phyloP scores from a whole-genome alignment of 441 rosid genomes.

The Jatropha multifida region DNA sequence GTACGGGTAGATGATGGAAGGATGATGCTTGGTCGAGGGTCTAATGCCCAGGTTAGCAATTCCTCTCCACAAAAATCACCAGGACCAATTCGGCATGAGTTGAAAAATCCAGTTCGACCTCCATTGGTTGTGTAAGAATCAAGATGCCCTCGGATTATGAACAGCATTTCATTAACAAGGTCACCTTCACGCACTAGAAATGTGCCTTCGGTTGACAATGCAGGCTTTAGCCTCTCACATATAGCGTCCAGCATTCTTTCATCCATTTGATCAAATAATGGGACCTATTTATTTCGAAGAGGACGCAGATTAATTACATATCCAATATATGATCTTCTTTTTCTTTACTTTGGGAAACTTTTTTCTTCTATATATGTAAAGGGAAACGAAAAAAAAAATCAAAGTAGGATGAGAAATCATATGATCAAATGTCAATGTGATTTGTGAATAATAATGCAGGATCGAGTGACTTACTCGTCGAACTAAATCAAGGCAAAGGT shows the following conservation, averaged over 20 bases:
- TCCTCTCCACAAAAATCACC: conserved; percentile 95
- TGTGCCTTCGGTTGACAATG: conserved; percentile 60
- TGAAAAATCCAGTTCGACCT: conserved; percentile 81
- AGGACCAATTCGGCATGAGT: conserved; percentile 61
- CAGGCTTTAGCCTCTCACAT: conserved; percentile 73
- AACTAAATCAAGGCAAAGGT: conserved; percentile 82
- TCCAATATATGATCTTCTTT: neutral
- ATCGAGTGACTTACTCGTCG: conserved; percentile 55
- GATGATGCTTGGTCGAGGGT: conserved; percentile 46
- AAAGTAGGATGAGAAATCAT: neutral
- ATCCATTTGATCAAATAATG: conserved; percentile 84
- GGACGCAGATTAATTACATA: conserved; percentile 31
- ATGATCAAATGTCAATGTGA: neutral
- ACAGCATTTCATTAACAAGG: conserved; percentile 81
- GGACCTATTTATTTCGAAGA: conserved; percentile 24
- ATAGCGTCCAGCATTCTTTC: conserved; percentile 86
- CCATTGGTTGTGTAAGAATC: conserved; percentile 86
- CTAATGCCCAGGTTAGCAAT: conserved; percentile 53
- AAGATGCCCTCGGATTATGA: conserved; percentile 72
- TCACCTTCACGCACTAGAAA: conserved; percentile 78
- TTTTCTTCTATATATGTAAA: neutral
- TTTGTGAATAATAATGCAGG: neutral
- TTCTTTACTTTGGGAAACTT: neutral
- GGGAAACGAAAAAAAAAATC: neutral
- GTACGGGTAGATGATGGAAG: conserved; percentile 79